Evolutionary conservation across 495 filamentous ascomycete genomes (phyloP).

Genomic region (Jackrogersella minutella): DNA sequence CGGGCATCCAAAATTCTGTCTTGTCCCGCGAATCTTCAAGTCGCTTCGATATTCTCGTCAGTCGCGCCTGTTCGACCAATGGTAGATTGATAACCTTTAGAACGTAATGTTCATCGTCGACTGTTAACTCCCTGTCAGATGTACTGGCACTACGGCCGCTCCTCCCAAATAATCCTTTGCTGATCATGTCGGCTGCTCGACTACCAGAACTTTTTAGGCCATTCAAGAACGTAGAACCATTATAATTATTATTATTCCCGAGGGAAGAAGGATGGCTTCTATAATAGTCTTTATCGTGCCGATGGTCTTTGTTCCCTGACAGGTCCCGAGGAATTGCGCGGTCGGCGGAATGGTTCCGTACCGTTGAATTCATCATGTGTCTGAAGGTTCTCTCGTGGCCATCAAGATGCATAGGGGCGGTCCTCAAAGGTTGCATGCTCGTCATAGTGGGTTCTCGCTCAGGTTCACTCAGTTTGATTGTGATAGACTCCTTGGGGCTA

Average conservation of each 20-base stretch:
- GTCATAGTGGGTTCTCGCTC: constrained; percentile 45
- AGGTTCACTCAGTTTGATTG: constrained; percentile 48
- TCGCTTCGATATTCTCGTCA: constrained; percentile 84
- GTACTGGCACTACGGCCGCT: constrained; percentile 74
- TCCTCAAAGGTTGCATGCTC: constrained; percentile 52
- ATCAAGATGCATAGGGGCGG: constrained; percentile 64
- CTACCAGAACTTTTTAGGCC: constrained; percentile 75
- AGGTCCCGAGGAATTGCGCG: constrained; percentile 54
- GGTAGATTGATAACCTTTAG: constrained; percentile 81
- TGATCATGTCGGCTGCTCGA: constrained; percentile 78
- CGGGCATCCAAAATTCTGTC: constrained; percentile 97
- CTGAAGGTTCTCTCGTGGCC: constrained; percentile 67
- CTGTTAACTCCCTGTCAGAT: constrained; percentile 67
- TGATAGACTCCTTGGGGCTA: constrained; percentile 50
- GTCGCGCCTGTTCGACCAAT: constrained; percentile 82
- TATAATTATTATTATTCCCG: constrained; percentile 60
- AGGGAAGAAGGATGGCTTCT: constrained; percentile 59
- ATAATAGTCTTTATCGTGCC: constrained; percentile 53
- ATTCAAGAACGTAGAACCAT: constrained; percentile 71
- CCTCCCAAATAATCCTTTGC: constrained; percentile 81
- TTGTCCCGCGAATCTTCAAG: constrained; percentile 86
- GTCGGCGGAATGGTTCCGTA: constrained; percentile 71
- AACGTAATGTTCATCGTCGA: constrained; percentile 79
- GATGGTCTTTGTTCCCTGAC: constrained; percentile 47
- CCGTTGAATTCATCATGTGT: constrained; percentile 67